Base-by-base conservation (phyloP, 805 yeast genomes). In the Hanseniaspora nectarophila region DNA sequence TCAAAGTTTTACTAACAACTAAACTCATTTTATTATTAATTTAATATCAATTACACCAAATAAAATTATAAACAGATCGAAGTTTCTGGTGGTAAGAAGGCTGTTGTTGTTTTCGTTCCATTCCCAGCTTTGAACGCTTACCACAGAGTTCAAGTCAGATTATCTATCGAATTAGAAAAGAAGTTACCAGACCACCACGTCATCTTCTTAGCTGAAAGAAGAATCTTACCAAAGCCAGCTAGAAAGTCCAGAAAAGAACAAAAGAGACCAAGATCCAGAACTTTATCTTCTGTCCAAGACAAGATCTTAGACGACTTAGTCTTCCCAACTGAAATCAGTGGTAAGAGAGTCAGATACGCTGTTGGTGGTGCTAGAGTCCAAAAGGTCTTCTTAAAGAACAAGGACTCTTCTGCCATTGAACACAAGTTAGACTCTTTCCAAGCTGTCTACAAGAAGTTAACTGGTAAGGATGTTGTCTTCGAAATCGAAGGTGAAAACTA, bases 191-290 rank as follows among this genome's bases (percentile, higher is more conserved):
- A 90, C 82, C 86, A 95, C 75, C 97, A 92, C 74, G 96, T 90
- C 74, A 90, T 92, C 67, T 87, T 90, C 87, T 82, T 90, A 72
- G 97, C 97, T 71, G 97, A 90, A 81, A 87, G 98, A 80, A 87
- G 96, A 79, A 92, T 90, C 78, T 81, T 92, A 72, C 96, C 97
- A 78, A 90, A 87, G 82, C 97, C 97, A 73, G 85, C 94, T 69
- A 88, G 97, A 79, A 77, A 82, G 70, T 79, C 95, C 58, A 86
- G 88, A 81, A 85, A 82, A 74, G 75, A 73, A 68, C 98, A 92
- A 80, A 89, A 92, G 89, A 89, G 98, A 82, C 98, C 98, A 74
- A 87, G 95, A 80, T 89, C 97, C 68, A 88, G 98, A 85, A 90
- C 98, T 70, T 81, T 92, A 74, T 82, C 96, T 66, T 88, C 97